Conservation (phyloP, 164 flowering plant genomes). For the Sextonia rubra region DNA sequence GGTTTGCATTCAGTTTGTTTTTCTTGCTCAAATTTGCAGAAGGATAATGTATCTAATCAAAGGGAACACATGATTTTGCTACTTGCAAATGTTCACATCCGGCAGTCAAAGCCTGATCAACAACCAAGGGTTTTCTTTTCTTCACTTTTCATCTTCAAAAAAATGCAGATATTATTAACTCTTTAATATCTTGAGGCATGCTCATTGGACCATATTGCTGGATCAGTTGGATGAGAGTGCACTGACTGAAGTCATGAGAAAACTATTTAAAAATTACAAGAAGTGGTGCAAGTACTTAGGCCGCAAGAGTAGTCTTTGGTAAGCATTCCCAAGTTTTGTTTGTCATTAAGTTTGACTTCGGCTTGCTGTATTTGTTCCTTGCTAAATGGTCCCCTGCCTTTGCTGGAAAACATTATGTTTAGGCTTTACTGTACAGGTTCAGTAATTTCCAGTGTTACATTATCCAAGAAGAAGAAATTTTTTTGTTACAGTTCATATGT, state of each 20-base stretch:
- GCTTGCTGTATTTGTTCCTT: background rate
- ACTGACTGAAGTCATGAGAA: slow-evolving; percentile 91
- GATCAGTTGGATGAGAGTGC: slow-evolving; percentile 94
- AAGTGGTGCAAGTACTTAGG: slow-evolving; percentile 96
- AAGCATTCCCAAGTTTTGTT: slow-evolving; percentile 13
- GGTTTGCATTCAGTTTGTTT: background rate
- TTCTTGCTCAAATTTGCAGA: slow-evolving; percentile 40
- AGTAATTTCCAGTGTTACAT: too few relatives aligned
- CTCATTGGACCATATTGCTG: background rate
- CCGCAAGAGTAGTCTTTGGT: slow-evolving; percentile 98
- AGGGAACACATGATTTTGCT: slow-evolving; percentile 95
- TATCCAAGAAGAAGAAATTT: too few relatives aligned
- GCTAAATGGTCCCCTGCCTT: too few relatives aligned
- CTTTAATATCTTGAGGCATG: background rate
- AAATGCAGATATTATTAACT: background rate
- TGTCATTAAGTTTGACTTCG: background rate
- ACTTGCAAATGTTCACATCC: slow-evolving; percentile 94
- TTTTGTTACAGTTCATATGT: too few relatives aligned
- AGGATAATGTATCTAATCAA: slow-evolving; percentile 95
- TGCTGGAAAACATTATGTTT: too few relatives aligned
- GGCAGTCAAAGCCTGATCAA: slow-evolving; percentile 87
- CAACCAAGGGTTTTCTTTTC: slow-evolving; percentile 71
- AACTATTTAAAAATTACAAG: slow-evolving; percentile 91
- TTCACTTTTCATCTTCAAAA: slow-evolving; percentile 1
- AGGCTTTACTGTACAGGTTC: too few relatives aligned